Evolutionary conservation across 176 grass and related monocot species (phyloP).

Genomic region (sorghum (Sorghum bicolor)): Sorghum_bicolor_NCBIv3 NC_012872.2:57814501-57815000

Average conservation of each 20-base stretch:
- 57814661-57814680: slow-evolving; percentile 66
- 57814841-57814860: slow-evolving; percentile 42
- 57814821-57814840: slow-evolving; percentile 58
- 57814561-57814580: slow-evolving; percentile 63
- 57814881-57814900: slow-evolving; percentile 78
- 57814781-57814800: slow-evolving; percentile 28
- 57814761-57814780: slow-evolving; percentile 1
- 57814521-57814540: slow-evolving; percentile 59
- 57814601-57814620: slow-evolving; percentile 42
- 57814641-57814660: slow-evolving; percentile 69
- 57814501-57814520: slow-evolving; percentile 16
- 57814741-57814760: not conserved
- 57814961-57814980: slow-evolving; percentile 81
- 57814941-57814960: slow-evolving; percentile 52
- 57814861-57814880: slow-evolving; percentile 76
- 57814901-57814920: slow-evolving; percentile 53
- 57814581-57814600: slow-evolving; percentile 28
- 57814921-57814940: slow-evolving; percentile 46
- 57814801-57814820: slow-evolving; percentile 54
- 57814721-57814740: not conserved
- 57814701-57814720: not conserved
- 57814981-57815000: slow-evolving; percentile 36
- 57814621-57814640: slow-evolving; percentile 81
- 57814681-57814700: slow-evolving; percentile 67
- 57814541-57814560: slow-evolving; percentile 90